Evolutionary conservation across 2,329 filamentous ascomycete genomes (phyloP).

Genomic region (Verticillium zaregamsianum): DNA sequence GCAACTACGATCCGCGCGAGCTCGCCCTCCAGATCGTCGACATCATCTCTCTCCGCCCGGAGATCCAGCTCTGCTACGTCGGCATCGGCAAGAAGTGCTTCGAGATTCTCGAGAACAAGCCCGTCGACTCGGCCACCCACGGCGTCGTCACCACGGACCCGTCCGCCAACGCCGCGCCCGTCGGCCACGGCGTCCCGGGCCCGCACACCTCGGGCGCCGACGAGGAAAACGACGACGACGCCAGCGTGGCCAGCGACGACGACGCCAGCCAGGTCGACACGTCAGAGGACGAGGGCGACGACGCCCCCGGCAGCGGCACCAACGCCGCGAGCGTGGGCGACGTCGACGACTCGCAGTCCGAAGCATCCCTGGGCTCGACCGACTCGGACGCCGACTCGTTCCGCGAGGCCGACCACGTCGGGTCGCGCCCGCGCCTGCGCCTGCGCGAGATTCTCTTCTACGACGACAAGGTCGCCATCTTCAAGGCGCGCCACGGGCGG

Average conservation of each 20-base stretch:
- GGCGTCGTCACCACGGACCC: conserved; percentile 9
- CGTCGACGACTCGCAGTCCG: conserved; percentile 21
- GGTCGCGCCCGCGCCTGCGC: conserved; percentile 45
- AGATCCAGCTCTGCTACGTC: conserved; percentile 74
- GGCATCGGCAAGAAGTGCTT: conserved; percentile 76
- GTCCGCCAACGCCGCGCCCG: conserved; percentile 3
- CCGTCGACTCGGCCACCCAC: conserved; percentile 33
- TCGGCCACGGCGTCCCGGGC: conserved; percentile 9
- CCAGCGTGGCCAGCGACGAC: conserved; percentile 35
- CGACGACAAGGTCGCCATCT: conserved; percentile 78
- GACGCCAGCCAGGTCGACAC: conserved; percentile 35
- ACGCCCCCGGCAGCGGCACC: conserved; percentile 29
- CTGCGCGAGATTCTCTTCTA: conserved; percentile 79
- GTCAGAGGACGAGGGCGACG: conserved; percentile 18
- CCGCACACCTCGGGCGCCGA: conserved; percentile 6
- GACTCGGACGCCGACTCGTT: conserved; percentile 48
- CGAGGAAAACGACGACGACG: conserved; percentile 24
- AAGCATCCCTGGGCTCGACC: conserved; percentile 7
- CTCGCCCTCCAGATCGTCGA: conserved; percentile 73
- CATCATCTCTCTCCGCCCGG: conserved; percentile 70
- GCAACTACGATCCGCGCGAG: conserved; percentile 57
- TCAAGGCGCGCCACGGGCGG: conserved; percentile 66
- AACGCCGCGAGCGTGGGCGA: conserved; percentile 22
- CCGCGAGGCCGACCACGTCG: conserved; percentile 36
- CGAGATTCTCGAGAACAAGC: conserved; percentile 67